Base-by-base conservation (phyloP, 2,329 filamentous ascomycete species). In the Chalaropsis thielavioides region DNA sequence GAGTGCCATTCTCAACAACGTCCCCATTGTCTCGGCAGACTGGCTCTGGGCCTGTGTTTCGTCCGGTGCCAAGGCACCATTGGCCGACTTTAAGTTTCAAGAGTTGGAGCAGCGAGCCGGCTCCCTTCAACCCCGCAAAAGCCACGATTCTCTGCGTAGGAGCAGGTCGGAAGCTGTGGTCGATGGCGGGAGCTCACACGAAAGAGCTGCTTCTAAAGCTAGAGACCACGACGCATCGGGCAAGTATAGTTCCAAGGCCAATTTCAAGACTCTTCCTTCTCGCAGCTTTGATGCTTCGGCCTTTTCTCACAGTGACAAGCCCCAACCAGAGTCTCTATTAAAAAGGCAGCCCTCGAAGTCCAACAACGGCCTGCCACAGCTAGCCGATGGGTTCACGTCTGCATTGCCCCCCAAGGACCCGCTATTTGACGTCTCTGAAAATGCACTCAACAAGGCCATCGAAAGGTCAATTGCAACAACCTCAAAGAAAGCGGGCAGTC, bases 1-100 rank as follows among this genome's bases (percentile, higher is more conserved):
- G 56, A 86, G 90, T 71, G 91, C 91, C 0, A 73, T 84, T 8
- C 81, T 86, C 70, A 89, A 89, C 79, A 81, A 81, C 3, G 87
- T 97, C 11, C 89, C 91, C 1, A 84, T 92, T n/a, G 88, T 97
- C 11, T 82, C 82, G 7, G 83, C 84, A 19, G 83, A 87, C 24
- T 99, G 94, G 94, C 78, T 99, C 2, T 94, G 89, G 86, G 81
- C 86, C 62, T 94, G 88, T 69, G 84, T 96, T 22, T 58, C 54
- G n/a, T 58, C 54, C n/a, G 27, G 54, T 10, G 24, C 24, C 54
- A 58, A 58, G 54, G 54, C 27, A 4, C 31, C 54, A 4, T 38
- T 43, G 38, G 15, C n/a, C 3, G 19, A 61, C 8, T 49, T 56
- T 1, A 40, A 67, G 40, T 38, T 61, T 66, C 64, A 62, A 59